phyloP scores from a whole-genome alignment of 768 basidiomycete species.

The Tricholoma matsutake region DNA sequence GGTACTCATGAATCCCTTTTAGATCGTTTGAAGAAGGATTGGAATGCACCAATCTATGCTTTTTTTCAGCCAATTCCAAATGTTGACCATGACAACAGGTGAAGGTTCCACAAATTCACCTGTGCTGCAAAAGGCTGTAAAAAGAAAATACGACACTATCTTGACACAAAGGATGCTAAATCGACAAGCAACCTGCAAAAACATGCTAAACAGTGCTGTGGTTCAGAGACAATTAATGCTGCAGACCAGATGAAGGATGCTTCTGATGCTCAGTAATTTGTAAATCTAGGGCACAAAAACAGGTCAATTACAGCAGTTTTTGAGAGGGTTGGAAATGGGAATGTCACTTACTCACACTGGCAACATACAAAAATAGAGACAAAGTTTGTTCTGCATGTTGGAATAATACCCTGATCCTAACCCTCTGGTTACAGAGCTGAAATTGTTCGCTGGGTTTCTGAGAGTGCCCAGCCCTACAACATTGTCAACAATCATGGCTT shows the following conservation, averaged over 20 bases:
- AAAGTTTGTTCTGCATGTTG: constrained; percentile 15
- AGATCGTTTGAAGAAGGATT: constrained; percentile 23
- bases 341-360: constrained; percentile 28
- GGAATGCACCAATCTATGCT: constrained; percentile 25
- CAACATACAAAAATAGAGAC: constrained; percentile 24
- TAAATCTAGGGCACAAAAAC: neutral
- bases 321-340: constrained; percentile 14
- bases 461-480: neutral
- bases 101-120: constrained; percentile 18
- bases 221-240: constrained; percentile 20
- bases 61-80: constrained; percentile 19
- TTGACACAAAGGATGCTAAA: constrained; percentile 20
- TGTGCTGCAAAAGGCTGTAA: constrained; percentile 19
- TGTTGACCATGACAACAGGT: constrained; percentile 16
- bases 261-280: neutral
- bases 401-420: neutral
- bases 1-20: neutral
- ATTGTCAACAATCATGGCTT: neutral
- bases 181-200: constrained; percentile 29
- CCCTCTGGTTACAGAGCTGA: neutral
- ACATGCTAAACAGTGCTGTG: constrained; percentile 29
- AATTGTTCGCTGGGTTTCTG: neutral
- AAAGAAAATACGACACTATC: constrained; percentile 10
- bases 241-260: constrained; percentile 13
- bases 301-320: constrained; percentile 20